Evolutionary conservation across 1,284 basidiomycete species (phyloP).

Genomic region (Heterobasidion occidentale): DNA sequence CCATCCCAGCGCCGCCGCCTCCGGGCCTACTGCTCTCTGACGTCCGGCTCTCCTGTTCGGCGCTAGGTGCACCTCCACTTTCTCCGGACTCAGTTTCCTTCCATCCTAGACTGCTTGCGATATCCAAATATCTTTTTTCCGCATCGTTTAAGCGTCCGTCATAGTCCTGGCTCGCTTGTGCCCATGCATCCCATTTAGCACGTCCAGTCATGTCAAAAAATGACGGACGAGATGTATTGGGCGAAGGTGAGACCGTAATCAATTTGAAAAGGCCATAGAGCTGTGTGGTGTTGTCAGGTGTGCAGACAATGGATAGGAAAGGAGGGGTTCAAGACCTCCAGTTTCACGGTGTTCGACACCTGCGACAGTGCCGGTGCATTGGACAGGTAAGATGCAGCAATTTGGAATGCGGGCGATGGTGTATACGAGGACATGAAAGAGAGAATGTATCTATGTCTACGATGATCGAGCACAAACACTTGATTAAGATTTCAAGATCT

Average conservation of each 20-base stretch:
- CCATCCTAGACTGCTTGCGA: conserved; percentile 70
- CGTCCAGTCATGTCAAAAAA: conserved; percentile 76
- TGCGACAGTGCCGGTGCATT: conserved; percentile 41
- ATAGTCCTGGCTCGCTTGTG: conserved; percentile 41
- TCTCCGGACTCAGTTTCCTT: conserved; percentile 17
- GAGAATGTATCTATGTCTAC: no score
- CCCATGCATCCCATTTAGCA: conserved; percentile 90
- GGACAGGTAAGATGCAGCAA: conserved; percentile 61
- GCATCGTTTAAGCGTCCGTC: conserved; percentile 32
- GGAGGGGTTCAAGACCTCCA: conserved; percentile 53
- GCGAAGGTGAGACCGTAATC: conserved; percentile 49
- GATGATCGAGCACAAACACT: no score
- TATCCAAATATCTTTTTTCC: conserved; percentile 59
- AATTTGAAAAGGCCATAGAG: conserved; percentile 85
- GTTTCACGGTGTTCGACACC: conserved; percentile 52
- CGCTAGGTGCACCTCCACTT: no score
- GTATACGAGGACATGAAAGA: conserved; percentile 19
- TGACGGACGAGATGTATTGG: conserved; percentile 60
- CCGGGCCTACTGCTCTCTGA: no score
- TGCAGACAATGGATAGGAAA: conserved; percentile 8
- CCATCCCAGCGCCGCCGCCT: conserved; percentile 42
- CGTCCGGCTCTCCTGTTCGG: no score
- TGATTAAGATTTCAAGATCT: no score
- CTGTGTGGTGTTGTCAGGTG: conserved; percentile 37
- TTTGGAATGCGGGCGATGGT: conserved; percentile 45